phyloP scores from a whole-genome alignment of 768 basidiomycete species.

The Podaxis sp. region DNA sequence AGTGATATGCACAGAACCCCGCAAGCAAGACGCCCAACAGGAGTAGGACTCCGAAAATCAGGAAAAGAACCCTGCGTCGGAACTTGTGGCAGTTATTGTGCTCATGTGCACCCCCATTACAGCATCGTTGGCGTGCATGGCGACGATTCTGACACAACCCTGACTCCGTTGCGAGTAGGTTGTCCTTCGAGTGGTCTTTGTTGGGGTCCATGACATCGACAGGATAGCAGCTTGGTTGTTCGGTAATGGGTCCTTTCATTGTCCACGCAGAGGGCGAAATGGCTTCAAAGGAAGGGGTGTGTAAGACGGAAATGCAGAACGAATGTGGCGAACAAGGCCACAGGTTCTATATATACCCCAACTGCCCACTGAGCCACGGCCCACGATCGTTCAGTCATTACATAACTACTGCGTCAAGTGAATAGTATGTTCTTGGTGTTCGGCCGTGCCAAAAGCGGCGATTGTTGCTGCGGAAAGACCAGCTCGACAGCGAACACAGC shows the following conservation, averaged over 20 bases:
- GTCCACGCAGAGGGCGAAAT: neutral
- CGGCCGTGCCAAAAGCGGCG: neutral
- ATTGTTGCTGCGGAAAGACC: neutral
- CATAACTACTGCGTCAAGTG: too few relatives aligned
- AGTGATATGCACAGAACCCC: neutral
- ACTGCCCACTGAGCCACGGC: neutral
- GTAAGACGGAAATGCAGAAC: neutral
- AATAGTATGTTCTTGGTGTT: too few relatives aligned
- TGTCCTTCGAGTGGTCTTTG: neutral
- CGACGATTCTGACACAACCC: neutral
- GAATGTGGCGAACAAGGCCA: neutral
- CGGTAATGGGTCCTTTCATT: neutral
- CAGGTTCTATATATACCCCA: neutral
- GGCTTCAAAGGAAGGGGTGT: neutral
- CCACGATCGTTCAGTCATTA: neutral
- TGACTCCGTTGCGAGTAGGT: neutral
- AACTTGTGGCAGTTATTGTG: neutral
- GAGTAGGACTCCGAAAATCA: neutral
- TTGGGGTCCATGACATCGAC: neutral
- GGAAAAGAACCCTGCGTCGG: neutral
- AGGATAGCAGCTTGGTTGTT: constrained; percentile 2
- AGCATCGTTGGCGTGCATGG: neutral
- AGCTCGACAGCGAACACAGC: neutral
- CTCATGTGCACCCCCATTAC: neutral
- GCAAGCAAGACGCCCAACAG: neutral